phyloP scores from a whole-genome alignment of 2,329 filamentous ascomycete species.

The Colletotrichum plurivorum region DNA sequence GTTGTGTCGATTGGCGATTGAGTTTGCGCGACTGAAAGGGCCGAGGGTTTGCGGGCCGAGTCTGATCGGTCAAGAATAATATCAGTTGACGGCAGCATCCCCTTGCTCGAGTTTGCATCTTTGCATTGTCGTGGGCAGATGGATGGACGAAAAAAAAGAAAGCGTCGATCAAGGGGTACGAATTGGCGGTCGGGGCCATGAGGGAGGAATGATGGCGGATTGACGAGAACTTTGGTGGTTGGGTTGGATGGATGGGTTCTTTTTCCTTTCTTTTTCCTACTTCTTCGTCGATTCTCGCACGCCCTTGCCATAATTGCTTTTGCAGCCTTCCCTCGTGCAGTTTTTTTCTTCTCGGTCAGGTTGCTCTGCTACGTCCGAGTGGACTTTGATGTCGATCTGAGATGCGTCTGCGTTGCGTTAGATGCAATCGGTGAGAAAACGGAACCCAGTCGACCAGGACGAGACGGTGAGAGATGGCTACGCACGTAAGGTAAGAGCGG shows the following conservation, averaged over 20 bases:
- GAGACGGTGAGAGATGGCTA: conserved; percentile 20
- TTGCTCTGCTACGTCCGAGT: conserved; percentile 10
- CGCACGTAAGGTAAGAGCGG: conserved; percentile 27
- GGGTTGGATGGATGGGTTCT: conserved; percentile 2
- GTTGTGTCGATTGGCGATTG: conserved; percentile 34
- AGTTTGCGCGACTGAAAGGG: conserved; percentile 19
- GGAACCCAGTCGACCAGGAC: conserved; percentile 3
- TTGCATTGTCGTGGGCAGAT: conserved; percentile 12
- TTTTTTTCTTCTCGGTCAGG: conserved; percentile 14
- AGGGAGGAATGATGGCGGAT: conserved; percentile 27
- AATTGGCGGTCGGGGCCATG: conserved; percentile 29
- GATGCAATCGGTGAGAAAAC: conserved; percentile 39
- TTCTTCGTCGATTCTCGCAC: neutral
- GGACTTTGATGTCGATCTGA: conserved; percentile 29
- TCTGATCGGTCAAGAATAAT: conserved; percentile 9
- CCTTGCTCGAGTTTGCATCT: conserved; percentile 5
- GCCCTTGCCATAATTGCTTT: conserved; percentile 12
- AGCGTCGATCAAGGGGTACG: conserved; percentile 14
- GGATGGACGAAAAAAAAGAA: conserved; percentile 20
- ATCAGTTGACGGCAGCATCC: neutral
- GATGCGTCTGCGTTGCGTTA: conserved; percentile 29
- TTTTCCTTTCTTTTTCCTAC: conserved; percentile 16
- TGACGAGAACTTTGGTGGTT: conserved; percentile 29
- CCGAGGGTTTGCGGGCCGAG: conserved; percentile 16
- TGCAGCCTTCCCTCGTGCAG: conserved; percentile 17